Evolutionary conservation across 2,329 filamentous ascomycete genomes (phyloP).

Genomic region (Graphiopsis chlorocephala): DNA sequence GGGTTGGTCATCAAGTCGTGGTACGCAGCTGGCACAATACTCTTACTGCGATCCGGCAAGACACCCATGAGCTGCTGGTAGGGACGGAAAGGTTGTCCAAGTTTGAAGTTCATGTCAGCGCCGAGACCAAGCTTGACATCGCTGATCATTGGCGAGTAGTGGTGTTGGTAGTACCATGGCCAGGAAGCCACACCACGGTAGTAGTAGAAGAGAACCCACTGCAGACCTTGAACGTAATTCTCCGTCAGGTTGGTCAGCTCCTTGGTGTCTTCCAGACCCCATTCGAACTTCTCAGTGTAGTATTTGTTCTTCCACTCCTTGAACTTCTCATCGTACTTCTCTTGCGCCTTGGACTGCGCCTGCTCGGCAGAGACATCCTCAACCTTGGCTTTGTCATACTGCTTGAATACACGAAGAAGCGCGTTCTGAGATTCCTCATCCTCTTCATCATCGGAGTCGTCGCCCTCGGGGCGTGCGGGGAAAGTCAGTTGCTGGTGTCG

Average conservation of each 20-base stretch:
- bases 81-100: slow-evolving; percentile 91
- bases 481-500: slow-evolving; percentile 64
- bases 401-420: slow-evolving; percentile 78
- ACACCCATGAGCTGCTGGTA: slow-evolving; percentile 99
- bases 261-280: slow-evolving; percentile 75
- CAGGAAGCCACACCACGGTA: slow-evolving; percentile 95
- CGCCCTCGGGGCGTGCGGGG: slow-evolving; percentile 49
- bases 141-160: slow-evolving; percentile 96
- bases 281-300: slow-evolving; percentile 87
- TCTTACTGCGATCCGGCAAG: slow-evolving; percentile 93
- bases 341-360: slow-evolving; percentile 72
- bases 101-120: slow-evolving; percentile 85
- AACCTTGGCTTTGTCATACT: slow-evolving; percentile 86
- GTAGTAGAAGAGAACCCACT: slow-evolving; percentile 98
- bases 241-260: slow-evolving; percentile 81
- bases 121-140: slow-evolving; percentile 86
- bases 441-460: slow-evolving; percentile 62
- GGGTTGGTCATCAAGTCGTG: slow-evolving; percentile 89
- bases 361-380: slow-evolving; percentile 77
- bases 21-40: slow-evolving; percentile 84
- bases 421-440: slow-evolving; percentile 84
- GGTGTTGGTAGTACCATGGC: slow-evolving; percentile 97
- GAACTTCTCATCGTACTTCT: slow-evolving; percentile 88
- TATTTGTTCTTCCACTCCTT: slow-evolving; percentile 91
- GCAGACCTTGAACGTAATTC: slow-evolving; percentile 95